Conservation (phyloP, 108 stramenopile species). For the Epipyxis sp. region DNA sequence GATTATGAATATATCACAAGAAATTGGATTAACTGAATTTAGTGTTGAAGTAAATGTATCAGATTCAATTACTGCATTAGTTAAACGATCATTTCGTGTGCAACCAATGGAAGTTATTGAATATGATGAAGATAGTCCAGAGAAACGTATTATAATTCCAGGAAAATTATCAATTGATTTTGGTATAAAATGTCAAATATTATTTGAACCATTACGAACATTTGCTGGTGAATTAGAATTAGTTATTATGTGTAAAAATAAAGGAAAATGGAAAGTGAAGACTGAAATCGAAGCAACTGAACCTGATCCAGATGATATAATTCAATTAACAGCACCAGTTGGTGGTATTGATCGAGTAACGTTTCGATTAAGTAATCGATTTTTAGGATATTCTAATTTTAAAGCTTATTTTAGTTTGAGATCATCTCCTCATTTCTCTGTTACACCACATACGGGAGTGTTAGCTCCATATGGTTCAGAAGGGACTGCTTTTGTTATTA, state of each 20-base stretch:
- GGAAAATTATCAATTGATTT: too few species aligned
- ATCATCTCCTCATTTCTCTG: slow-evolving; percentile 34
- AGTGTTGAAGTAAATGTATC: too few species aligned
- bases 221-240: slow-evolving; percentile 34
- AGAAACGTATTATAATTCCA: too few species aligned
- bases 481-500: slow-evolving; percentile 48
- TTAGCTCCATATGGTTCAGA: slow-evolving; percentile 47
- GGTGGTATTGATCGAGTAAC: slow-evolving; percentile 33
- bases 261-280: slow-evolving; percentile 58
- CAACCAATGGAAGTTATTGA: slow-evolving; percentile 16
- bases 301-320: slow-evolving; percentile 55
- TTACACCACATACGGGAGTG: slow-evolving; percentile 44
- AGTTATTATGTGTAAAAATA: slow-evolving; percentile 47
- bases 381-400: slow-evolving; percentile 48
- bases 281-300: slow-evolving; percentile 49
- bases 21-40: too few species aligned
- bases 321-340: slow-evolving; percentile 46
- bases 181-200: neutral
- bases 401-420: slow-evolving; percentile 41
- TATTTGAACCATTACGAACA: slow-evolving; percentile 52
- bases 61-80: too few species aligned
- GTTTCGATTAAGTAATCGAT: slow-evolving; percentile 47
- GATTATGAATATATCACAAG: too few species aligned
- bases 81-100: slow-evolving; percentile 35
- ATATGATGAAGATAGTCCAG: too few species aligned